These are phyloP conservation scores for Cupressus sempervirens DNA, from an alignment of 75 land plant species.

Conservation along the genomic window DNA sequence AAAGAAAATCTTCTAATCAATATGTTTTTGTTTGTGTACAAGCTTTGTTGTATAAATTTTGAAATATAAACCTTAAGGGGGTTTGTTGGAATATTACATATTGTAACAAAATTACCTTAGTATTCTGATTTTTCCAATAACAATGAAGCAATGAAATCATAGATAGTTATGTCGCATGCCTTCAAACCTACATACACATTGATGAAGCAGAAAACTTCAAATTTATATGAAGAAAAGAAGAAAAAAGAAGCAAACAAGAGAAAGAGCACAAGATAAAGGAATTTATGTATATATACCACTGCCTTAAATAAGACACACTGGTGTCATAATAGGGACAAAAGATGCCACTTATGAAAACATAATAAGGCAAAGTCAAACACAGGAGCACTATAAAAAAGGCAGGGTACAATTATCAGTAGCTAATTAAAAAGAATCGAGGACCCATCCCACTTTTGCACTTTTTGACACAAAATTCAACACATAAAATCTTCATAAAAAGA, in stretches of 20 bases:
- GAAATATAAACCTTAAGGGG: too few relatives aligned
- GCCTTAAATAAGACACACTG: too few relatives aligned
- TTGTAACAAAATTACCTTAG: too few relatives aligned
- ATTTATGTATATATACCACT: too few relatives aligned
- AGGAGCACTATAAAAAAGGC: not conserved
- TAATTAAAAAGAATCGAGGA: not conserved
- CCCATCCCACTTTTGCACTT: not conserved
- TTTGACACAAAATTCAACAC: not conserved
- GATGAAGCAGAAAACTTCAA: not conserved
- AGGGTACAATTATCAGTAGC: not conserved
- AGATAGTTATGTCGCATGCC: not conserved
- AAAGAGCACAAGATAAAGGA: too few relatives aligned
- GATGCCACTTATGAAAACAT: not conserved
- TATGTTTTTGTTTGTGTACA: too few relatives aligned
- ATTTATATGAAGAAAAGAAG: not conserved
- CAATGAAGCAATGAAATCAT: not conserved
- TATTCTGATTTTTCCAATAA: too few relatives aligned
- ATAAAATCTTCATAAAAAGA: not conserved
- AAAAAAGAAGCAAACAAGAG: too few relatives aligned
- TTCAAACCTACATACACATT: not conserved
- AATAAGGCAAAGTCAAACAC: not conserved
- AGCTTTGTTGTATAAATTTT: too few relatives aligned
- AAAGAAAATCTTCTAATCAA: too few relatives aligned
- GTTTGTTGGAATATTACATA: too few relatives aligned
- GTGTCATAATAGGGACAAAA: too few relatives aligned